Evolutionary conservation across 2,329 filamentous ascomycete species (phyloP), one percentile per base, ranked within the genome.

Genomic region (Xylariaceae sp.): DNA sequence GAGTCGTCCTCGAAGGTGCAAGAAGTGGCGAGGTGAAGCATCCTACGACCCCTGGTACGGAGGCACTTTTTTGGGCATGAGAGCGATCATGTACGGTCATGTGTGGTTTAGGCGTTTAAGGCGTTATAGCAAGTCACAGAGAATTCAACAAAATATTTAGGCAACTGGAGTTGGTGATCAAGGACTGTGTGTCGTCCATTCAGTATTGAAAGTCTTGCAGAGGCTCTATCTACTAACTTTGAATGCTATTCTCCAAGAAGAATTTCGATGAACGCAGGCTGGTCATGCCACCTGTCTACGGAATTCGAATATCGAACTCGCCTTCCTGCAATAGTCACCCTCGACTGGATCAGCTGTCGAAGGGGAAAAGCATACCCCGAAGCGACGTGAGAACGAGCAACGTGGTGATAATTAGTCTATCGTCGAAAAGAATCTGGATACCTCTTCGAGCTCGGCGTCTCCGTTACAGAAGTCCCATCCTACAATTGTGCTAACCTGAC

Each of bases 381-480:
- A 15, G n/a, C 17, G 13, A 55, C 34, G 17, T 52, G 17, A 42
- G 18, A 9, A 34, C 53, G 30, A 44, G 10, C 17, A 15, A 23
- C 37, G 2, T 8, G 1, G 11, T 4, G 10, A 13, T 8, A n/a
- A 18, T 44, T 73, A 82, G 59, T 84, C 81, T 48, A 87, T 77
- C 2, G 82, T 80, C 56, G 81, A 86, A 72, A 96, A 96, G 71
- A 96, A 95, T 42, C 83, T 82, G 64, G 86, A 85, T 5, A 88
- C 89, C 70, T 90, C 87, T 57, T 90, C 84, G 56, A 97, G 82
- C 66, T 95, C 88, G 57, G 82, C 75, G 65, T 99, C 92, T 3
- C 85, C 88, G 66, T 92, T 90, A 60, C 92, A 94, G 80, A 97
- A 99, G 73, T 99, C 94, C 94, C 94, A 99, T 0, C 92, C 94